Base-by-base conservation (phyloP, 2,329 filamentous ascomycete genomes). In the Fusarium sp. region DNA sequence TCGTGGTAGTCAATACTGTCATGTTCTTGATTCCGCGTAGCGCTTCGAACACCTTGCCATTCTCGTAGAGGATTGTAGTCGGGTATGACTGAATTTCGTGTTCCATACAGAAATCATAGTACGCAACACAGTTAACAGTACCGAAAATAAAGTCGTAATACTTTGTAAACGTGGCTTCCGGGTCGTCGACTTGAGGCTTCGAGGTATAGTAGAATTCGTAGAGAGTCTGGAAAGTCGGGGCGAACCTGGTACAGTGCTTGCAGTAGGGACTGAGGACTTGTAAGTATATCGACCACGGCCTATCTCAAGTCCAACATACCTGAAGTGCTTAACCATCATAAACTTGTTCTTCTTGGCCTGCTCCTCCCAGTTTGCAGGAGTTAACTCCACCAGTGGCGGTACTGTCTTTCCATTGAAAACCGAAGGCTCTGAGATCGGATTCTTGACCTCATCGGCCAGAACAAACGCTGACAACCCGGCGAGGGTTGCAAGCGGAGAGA, bases 201-300 rank as follows among this genome's bases (percentile, higher is more conserved):
- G 93, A 96, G 40, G 94, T 98, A 83, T 93, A 84, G 83, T 98
- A 99, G 81, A 91, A 98, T 82, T 99, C 96, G 85, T 98, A 97
- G 16, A 95, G 81, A 7, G 94, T 98, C 81, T 98, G 94, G 85
- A 90, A 98, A 53, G 89, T 91, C 10, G 96, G 96, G 55, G 93
- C 94, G 76, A 94, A 92, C 52, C 87, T 84, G 78, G 87, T 86
- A 83, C 94, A 98, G 80, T 97, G 94, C 48, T 86, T 86, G 80
- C 87, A 90, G 71, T 83, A 88, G 13, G 87, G 87, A 74, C 87
- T 89, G 62, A 10, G 30, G 45, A 66, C 68, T 44, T 5, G 61
- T 74, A 59, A 78, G 78, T 40, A 57, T 37, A 37, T 11, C 32
- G 12, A 56, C 29, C 61, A 30, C 3, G 34, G 42, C 47, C 25